Base-by-base conservation (phyloP, 129 eudicot species). In the Silybum marianum region DNA sequence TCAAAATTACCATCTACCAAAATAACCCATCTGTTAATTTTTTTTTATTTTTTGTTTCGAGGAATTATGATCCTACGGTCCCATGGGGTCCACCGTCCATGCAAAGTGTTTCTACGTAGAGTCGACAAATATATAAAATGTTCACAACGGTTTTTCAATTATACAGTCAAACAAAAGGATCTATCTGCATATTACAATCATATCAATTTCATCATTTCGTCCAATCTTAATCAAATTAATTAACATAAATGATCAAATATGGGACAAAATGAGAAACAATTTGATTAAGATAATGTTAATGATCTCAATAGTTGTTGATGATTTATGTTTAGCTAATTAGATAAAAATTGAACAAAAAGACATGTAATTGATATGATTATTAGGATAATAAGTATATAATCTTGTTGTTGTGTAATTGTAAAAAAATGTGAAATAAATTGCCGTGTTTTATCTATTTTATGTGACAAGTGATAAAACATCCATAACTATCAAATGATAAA, bases 301-400 rank as follows among this genome's bases (percentile, higher is more conserved):
- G 9, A 65, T 65, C 69, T 65, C 30, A 65, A 65, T 65, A 9
- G 28, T 65, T 63, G 69, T 19, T 65, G 26, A 65, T 65, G 30
- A 65, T 9, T 22, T 63, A 63, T 63, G 28, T 63, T 54, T 21
- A 63, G 69, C 14, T 7, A 63, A 19, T 63, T 65, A 19, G 13
- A 65, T 65, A 22, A 72, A 16, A 69, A 30, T 19, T 44, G 32
- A 66, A 78, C 12, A 44, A 68, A 78, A 42, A 39, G 22, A 72
- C 66, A 40, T 68, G n/a, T 67, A 30, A 69, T 14, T 78, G 69
- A 68, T 39, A 66, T 39, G 39, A 28, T 78, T 68, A 78, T 69
- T 24, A 28, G 14, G 21, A 69, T 46, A n/a, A n/a, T 46, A 46
- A 79, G 34, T n/a, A 13, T 46, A 24, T 51, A 67, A 69, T 51